These are phyloP conservation scores for Bretschneidera sinensis DNA, from an alignment of 345 rosid species.

Conservation along the genomic window DNA sequence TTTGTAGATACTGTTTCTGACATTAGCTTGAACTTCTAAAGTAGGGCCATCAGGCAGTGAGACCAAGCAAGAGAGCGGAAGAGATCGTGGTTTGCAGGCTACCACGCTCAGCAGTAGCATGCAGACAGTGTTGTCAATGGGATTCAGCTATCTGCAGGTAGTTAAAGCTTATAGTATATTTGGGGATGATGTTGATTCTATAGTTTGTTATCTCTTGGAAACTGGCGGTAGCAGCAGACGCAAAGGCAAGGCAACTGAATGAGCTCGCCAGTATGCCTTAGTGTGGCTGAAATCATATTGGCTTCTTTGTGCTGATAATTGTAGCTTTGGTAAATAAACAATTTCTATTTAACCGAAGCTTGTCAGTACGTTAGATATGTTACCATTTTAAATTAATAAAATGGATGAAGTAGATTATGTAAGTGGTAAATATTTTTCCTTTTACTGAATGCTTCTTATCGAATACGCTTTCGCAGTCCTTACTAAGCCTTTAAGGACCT, in stretches of 20 bases:
- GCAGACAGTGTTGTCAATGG: slow-evolving; percentile 84
- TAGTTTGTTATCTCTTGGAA: slow-evolving; percentile 86
- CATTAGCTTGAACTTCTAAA: slow-evolving; percentile 8
- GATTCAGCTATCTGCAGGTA: slow-evolving; percentile 84
- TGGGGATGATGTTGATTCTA: slow-evolving; percentile 93
- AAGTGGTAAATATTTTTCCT: no score
- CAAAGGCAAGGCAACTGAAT: slow-evolving; percentile 63
- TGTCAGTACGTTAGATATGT: not conserved
- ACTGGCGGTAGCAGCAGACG: slow-evolving; percentile 66
- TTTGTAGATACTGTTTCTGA: not conserved
- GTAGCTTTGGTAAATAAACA: not conserved
- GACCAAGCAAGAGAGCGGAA: slow-evolving; percentile 29
- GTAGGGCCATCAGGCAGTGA: slow-evolving; percentile 74
- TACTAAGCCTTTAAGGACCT: no score
- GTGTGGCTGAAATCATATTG: not conserved
- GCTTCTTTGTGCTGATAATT: not conserved
- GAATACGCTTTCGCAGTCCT: no score
- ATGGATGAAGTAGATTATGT: not conserved
- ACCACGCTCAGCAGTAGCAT: slow-evolving; percentile 58
- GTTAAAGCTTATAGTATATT: slow-evolving; percentile 90
- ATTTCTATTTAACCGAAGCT: not conserved
- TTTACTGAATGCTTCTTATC: no score
- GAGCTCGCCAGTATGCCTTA: not conserved
- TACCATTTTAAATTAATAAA: not conserved
- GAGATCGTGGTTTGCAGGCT: slow-evolving; percentile 35